A percentile compares a stretch with the other conserved stretches of the same genome.
Conservation (phyloP, 2,329 filamentous ascomycete genomes). For the Achaetomium macrosporum region DNA sequence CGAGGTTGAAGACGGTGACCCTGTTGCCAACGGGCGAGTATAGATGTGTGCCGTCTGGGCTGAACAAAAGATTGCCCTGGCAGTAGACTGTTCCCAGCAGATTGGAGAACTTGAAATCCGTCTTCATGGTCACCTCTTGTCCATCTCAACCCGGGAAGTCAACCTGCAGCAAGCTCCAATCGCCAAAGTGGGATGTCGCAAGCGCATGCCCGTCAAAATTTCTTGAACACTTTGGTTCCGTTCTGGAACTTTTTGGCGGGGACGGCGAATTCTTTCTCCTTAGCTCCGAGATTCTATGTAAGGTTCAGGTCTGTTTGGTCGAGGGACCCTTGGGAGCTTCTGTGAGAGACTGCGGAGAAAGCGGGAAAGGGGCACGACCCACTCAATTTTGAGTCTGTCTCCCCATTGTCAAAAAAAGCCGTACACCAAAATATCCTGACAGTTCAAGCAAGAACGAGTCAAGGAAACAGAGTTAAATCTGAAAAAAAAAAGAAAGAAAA, state of each 20-base stretch:
- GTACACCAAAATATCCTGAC: no score
- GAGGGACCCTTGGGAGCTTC: constrained; percentile 13
- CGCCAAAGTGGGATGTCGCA: constrained; percentile 13
- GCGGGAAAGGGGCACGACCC: constrained; percentile 19
- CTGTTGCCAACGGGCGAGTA: constrained; percentile 95
- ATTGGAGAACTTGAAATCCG: constrained; percentile 99
- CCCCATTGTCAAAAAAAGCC: no score
- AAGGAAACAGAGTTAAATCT: no score
- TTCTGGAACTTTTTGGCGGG: constrained; percentile 20
- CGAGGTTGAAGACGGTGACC: constrained; percentile 91
- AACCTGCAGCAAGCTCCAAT: constrained; percentile 30
- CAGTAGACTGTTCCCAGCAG: constrained; percentile 97
- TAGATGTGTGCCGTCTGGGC: constrained; percentile 89
- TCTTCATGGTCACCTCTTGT: constrained; percentile 72
- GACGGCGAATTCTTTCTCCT: constrained; percentile 25
- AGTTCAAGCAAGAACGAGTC: no score
- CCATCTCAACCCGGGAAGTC: constrained; percentile 12
- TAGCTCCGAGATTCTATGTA: constrained; percentile 12
- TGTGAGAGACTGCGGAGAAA: constrained; percentile 20
- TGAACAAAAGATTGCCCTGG: constrained; percentile 95
- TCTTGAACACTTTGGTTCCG: constrained; percentile 9
- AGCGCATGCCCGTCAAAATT: constrained; percentile 19
- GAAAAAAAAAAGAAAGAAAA: no score
- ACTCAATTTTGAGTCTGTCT: constrained; percentile 15
- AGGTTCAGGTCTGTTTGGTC: not conserved